phyloP scores from a whole-genome alignment of 2,329 filamentous ascomycete genomes.

The Colletotrichum sp. region DNA sequence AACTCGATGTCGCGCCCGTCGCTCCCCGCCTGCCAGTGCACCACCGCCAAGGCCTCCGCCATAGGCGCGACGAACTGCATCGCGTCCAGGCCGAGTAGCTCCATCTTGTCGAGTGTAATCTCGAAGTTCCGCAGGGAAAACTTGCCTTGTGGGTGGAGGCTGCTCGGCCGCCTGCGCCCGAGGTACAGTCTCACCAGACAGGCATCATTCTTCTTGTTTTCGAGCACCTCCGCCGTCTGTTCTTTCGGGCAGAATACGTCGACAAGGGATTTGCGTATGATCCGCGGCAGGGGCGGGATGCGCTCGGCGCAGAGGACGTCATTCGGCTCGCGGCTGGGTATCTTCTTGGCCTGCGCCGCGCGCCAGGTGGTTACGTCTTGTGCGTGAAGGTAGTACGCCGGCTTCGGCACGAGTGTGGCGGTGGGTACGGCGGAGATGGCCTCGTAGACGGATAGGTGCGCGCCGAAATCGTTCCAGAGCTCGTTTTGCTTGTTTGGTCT shows the following conservation, averaged over 20 bases:
- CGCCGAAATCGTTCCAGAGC: background rate
- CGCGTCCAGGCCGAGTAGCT: background rate
- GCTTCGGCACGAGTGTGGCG: background rate
- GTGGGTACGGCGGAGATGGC: background rate
- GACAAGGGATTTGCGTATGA: accelerated
- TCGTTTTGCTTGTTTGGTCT: background rate
- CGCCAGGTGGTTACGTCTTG: background rate
- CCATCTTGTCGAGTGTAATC: background rate
- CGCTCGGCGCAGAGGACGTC: background rate
- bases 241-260: background rate
- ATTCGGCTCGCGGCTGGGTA: background rate
- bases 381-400: background rate
- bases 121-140: background rate
- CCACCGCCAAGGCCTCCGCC: background rate
- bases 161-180: background rate
- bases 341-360: background rate
- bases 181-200: background rate
- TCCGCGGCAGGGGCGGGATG: background rate
- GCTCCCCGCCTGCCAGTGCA: background rate
- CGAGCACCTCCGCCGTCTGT: background rate
- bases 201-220: background rate
- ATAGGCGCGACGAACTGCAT: background rate
- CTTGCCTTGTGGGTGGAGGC: accelerated
- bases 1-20: background rate
- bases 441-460: background rate